Base-by-base conservation (phyloP, 106 monocot genomes). In the Hemerocallis citrina region DNA sequence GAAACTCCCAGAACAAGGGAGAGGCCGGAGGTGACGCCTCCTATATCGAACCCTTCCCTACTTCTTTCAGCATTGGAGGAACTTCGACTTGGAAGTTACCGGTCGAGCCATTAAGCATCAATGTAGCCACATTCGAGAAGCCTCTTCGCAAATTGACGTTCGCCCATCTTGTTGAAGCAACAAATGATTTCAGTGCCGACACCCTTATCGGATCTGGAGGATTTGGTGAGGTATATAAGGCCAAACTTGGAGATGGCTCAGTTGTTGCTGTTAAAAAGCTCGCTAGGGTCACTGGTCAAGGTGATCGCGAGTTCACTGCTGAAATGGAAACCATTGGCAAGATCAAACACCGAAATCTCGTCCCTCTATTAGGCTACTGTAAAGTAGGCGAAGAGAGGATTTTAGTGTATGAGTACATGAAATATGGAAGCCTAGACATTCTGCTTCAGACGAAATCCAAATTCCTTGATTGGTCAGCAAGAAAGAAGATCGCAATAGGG, bases 331-430 rank as follows among this genome's bases (percentile, higher is more conserved):
- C 85, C 34, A 76, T 85, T 24, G 79, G 79, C 16, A 85, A 77
- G 69, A 68, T 76, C 64, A 76, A 77, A 52, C 85, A 80, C 66
- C 79, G 36, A 31, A 83, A 92, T 61, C 86, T 92, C 2, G 92
- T 92, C 6, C 92, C 86, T 0, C 75, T 92, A 25, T 56, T 85
- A n/a, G 89, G 89, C 43, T 89, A 89, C 63, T 89, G 89, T 69
- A 80, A 78, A 73, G 70, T 89, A 30, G 80, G 80, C 14, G 89
- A 89, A 57, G 89, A 89, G 69, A 32, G 90, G 47, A 71, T 85
- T n/a, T 57, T 85, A 5, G 73, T 85, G 4, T 85, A 85, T 55
- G 73, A 79, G 72, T 85, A 73, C 85, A 85, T 85, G 85, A 68
- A 54, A 35, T 37, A 66, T 57, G 85, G 85, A 3, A 85, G 85